Conservation (phyloP, 371 early-diverging fungal genomes). For the Mucor plumbeus region DNA sequence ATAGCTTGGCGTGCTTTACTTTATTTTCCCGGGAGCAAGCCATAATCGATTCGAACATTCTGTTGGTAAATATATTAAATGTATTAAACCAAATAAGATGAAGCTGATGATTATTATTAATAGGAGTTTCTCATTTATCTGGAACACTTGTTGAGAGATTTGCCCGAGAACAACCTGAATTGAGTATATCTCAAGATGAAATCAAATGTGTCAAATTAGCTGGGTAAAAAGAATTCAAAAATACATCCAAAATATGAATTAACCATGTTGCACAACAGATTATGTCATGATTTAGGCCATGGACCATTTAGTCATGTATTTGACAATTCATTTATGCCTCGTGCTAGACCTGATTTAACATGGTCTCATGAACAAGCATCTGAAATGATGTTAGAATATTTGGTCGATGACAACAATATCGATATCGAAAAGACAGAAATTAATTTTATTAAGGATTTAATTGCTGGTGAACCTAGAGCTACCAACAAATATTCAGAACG, state of each 20-base stretch:
- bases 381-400: conserved; percentile 86
- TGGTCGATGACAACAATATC: conserved; percentile 83
- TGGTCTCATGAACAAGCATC: conserved; percentile 95
- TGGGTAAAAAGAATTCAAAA: conserved; percentile 53
- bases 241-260: background rate
- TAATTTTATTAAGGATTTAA: conserved; percentile 85
- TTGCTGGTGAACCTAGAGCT: conserved; percentile 70
- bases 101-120: background rate
- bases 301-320: conserved; percentile 96
- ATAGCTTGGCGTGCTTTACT: conserved; percentile 70
- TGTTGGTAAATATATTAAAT: conserved; percentile 62
- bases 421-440: conserved; percentile 73
- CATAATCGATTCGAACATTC: conserved; percentile 93
- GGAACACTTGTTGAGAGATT: conserved; percentile 75
- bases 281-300: conserved; percentile 92
- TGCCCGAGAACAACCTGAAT: conserved; percentile 77
- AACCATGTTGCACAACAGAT: conserved; percentile 19
- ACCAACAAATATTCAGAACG: conserved; percentile 39
- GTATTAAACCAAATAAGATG: background rate
- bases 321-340: conserved; percentile 81
- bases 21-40: conserved; percentile 92
- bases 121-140: conserved; percentile 86
- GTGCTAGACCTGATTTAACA: conserved; percentile 57
- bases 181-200: conserved; percentile 80
- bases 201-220: conserved; percentile 88